Base-by-base conservation (phyloP, 116 monocot species). In the Iris pallida region DNA sequence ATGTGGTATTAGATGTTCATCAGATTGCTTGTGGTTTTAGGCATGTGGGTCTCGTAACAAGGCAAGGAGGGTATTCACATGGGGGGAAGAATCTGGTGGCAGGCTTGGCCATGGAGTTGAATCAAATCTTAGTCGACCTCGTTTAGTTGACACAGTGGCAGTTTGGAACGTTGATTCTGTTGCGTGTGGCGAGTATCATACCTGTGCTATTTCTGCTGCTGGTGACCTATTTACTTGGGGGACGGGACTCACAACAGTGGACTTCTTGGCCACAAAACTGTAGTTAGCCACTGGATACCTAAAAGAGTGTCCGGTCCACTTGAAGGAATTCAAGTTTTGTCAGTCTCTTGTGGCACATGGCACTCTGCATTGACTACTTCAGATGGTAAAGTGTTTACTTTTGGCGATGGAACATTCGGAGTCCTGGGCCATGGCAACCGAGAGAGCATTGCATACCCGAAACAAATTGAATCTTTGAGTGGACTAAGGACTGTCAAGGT, bases 121-220 rank as follows among this genome's bases (percentile, higher is more conserved):
- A 12, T 20, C 45, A 5, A 76, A 81, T 79, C 51, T 65, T 3
- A 47, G 62, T 46, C 66, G 69, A 11, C 85, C 85, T 47, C 74
- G 45, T 20, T 57, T 81, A 18, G 81, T 85, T 45, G 75, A 85
- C 62, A 63, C 75, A 17, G 53, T 81, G 9, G 59, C 81, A 30
- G 66, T 46, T 16, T 74, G 49, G 13, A 81, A 59, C 14, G 64
- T 81, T 15, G 81, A 85, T 54, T 53, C 20, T 18, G 59, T 81
- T 45, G 59, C 78, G 48, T 82, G 86, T 70, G 86, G 86, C 7
- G 86, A 86, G 71, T 76, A 76, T 65, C 81, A 81, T 57, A 86
- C 82, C 13, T 86, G 81, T 69, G 75, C 78, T 20, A 71, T 82
- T 71, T 63, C 78, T 46, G 64, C 63, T 41, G 47, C 68, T 19